Evolutionary conservation across 768 basidiomycete species (phyloP).

Genomic region (Panaeolus cyanescens): DNA sequence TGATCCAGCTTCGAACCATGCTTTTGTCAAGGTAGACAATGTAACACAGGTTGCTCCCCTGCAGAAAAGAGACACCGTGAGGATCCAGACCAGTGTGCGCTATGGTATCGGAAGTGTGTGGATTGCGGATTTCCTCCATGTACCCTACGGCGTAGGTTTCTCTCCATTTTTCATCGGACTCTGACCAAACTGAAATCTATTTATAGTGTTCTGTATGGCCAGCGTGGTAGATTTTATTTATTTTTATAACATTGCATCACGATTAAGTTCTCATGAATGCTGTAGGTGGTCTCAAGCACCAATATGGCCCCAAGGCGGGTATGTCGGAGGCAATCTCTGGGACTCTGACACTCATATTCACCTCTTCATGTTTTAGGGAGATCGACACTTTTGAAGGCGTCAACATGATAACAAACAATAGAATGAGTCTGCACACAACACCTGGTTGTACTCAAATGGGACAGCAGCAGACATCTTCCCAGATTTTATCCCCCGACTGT

Average conservation of each 20-base stretch:
- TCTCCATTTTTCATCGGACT: neutral
- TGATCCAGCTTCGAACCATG: conserved; percentile 64
- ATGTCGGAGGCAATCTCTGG: conserved; percentile 31
- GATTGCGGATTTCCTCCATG: conserved; percentile 43
- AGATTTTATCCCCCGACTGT: conserved; percentile 30
- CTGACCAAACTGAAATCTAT: neutral
- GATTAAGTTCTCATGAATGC: neutral
- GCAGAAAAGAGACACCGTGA: conserved; percentile 59
- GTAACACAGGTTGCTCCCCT: conserved; percentile 36
- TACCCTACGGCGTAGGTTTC: conserved; percentile 54
- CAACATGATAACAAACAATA: conserved; percentile 51
- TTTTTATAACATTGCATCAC: neutral
- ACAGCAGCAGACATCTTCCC: conserved; percentile 30
- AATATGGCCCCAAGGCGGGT: conserved; percentile 45
- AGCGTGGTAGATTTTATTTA: conserved; percentile 13
- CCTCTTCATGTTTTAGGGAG: neutral
- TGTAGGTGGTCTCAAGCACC: conserved; percentile 46
- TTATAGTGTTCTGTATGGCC: conserved; percentile 41
- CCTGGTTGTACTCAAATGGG: conserved; percentile 36
- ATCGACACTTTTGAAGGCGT: conserved; percentile 60
- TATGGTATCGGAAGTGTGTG: conserved; percentile 44
- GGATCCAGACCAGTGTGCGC: conserved; percentile 42
- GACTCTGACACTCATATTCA: neutral
- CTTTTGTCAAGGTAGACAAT: conserved; percentile 79
- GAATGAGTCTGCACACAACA: conserved; percentile 56